phyloP scores from a whole-genome alignment of 176 grass and related monocot genomes.

The Oryza glumipatula region DNA sequence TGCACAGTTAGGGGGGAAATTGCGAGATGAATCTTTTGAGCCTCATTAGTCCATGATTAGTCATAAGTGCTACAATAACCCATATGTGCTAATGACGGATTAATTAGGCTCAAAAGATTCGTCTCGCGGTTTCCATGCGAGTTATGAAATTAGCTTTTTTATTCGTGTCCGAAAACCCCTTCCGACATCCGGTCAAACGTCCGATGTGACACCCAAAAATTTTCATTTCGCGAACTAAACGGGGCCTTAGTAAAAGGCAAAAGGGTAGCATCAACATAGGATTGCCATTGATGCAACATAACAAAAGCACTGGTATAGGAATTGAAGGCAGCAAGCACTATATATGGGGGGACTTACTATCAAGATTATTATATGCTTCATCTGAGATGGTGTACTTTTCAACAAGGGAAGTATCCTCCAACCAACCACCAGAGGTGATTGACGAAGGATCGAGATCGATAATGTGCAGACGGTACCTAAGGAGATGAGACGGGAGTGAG shows the following conservation, averaged over 20 bases:
- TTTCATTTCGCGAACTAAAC: no score
- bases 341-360: constrained; percentile 49
- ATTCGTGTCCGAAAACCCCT: no score
- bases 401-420: constrained; percentile 96
- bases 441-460: constrained; percentile 90
- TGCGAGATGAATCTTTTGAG: no score
- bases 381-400: constrained; percentile 94
- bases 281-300: background rate
- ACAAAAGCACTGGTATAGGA: background rate
- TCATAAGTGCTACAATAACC: no score
- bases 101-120: no score
- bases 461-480: constrained; percentile 81
- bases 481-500: background rate
- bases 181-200: no score
- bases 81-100: no score
- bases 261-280: background rate
- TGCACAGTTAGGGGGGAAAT: no score
- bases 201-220: no score
- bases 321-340: background rate
- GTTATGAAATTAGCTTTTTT: no score
- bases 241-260: background rate
- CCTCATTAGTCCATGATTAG: no score
- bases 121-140: no score
- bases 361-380: constrained; percentile 83
- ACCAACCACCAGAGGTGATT: constrained; percentile 87